Evolutionary conservation across 192 early-diverging fungal genomes (phyloP).

Genomic region (Coemansia sp.): DNA sequence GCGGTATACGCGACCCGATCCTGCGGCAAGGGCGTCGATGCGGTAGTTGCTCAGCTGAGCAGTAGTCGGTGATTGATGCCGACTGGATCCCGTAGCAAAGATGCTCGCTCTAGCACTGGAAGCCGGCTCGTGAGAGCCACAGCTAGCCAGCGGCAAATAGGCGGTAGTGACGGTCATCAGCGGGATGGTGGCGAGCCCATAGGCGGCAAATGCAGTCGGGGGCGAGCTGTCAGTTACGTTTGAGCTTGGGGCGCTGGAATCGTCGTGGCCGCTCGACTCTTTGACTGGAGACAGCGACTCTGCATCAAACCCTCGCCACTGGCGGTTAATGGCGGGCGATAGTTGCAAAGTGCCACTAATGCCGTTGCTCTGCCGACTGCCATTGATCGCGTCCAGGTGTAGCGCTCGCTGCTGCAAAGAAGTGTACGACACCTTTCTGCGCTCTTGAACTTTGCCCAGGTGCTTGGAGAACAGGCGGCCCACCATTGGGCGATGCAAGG

Average conservation of each 20-base stretch:
- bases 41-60: slow-evolving; percentile 37
- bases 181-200: neutral
- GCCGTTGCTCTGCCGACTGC: neutral
- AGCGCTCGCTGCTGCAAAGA: slow-evolving; percentile 17
- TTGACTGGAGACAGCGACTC: slow-evolving; percentile 40
- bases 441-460: slow-evolving; percentile 50
- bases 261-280: slow-evolving; percentile 24
- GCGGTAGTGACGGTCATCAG: neutral
- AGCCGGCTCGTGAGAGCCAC: neutral
- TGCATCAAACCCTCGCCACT: slow-evolving; percentile 20
- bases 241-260: slow-evolving; percentile 15
- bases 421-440: slow-evolving; percentile 46
- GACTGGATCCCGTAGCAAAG: neutral
- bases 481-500: slow-evolving; percentile 50
- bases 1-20: slow-evolving; percentile 13
- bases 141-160: neutral
- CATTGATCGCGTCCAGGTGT: neutral
- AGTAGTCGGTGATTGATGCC: neutral
- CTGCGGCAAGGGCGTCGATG: slow-evolving; percentile 11
- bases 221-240: neutral
- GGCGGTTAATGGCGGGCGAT: neutral
- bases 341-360: neutral
- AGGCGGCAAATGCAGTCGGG: neutral
- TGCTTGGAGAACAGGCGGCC: slow-evolving; percentile 54
- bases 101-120: neutral